Percentiles rank a stretch among this genome's conserved stretches.
Evolutionary conservation across 352 stramenopile genomes (phyloP).

Genomic region (Saprolegnia diclina): DNA sequence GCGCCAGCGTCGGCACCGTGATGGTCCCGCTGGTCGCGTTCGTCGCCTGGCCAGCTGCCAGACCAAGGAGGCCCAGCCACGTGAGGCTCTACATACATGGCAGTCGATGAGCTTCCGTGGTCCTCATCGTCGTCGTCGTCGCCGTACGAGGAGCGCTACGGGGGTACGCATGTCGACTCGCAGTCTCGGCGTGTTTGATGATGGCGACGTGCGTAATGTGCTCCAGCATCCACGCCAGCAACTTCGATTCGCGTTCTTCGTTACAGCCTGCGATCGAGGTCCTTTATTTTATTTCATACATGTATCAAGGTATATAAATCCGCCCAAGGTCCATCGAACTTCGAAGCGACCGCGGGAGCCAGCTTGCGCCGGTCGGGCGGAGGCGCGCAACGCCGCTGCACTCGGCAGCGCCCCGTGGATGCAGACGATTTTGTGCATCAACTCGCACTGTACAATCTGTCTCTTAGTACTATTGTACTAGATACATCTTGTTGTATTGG

Average conservation of each 20-base stretch:
- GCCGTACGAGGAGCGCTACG: not conserved
- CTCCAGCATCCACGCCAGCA: not conserved
- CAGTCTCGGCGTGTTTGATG: not conserved
- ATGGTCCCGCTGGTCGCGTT: not conserved
- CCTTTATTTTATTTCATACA: not conserved
- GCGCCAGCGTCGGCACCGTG: not conserved
- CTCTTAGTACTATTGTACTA: no score
- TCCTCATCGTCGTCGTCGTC: not conserved
- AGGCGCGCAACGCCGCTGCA: no score
- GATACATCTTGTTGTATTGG: no score
- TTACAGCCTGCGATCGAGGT: not conserved
- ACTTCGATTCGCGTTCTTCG: not conserved
- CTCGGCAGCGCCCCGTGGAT: no score
- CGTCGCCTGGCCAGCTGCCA: not conserved
- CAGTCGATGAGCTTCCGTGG: not conserved
- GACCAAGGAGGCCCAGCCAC: not conserved
- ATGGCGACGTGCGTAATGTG: not conserved
- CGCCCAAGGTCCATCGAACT: not conserved
- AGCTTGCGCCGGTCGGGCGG: no score
- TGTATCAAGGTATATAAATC: not conserved
- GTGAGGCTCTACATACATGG: not conserved
- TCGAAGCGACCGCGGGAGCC: not conserved
- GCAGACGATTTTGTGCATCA: no score
- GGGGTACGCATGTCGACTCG: not conserved
- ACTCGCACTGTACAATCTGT: no score